Evolutionary conservation across 2,329 filamentous ascomycete species (phyloP).

Genomic region (Rhytidhysteron rufulum): DNA sequence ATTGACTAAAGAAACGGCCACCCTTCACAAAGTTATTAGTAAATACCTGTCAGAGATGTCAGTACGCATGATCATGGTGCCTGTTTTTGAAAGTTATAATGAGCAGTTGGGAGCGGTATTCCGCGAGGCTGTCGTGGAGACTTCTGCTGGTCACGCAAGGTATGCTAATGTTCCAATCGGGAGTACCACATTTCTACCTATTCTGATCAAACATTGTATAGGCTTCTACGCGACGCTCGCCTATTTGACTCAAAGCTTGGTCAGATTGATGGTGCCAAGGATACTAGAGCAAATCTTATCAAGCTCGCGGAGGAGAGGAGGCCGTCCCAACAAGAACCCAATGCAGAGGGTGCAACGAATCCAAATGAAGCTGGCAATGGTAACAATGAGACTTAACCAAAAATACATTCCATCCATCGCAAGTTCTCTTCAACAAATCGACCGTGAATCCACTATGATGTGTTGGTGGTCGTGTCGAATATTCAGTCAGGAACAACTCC

Average conservation of each 20-base stretch:
- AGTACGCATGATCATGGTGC: constrained; percentile 77
- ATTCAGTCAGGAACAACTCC: no score
- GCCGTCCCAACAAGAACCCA: background rate
- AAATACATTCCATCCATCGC: no score
- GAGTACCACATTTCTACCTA: background rate
- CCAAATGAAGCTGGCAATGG: background rate
- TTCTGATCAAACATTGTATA: constrained; percentile 32
- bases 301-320: constrained; percentile 61
- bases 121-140: constrained; percentile 61
- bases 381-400: no score
- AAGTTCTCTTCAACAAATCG: no score
- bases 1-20: constrained; percentile 79
- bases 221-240: constrained; percentile 73
- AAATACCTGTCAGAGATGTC: constrained; percentile 76
- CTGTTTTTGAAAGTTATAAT: constrained; percentile 78
- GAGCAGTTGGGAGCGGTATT: constrained; percentile 74
- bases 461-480: no score
- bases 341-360: background rate
- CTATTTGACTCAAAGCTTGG: constrained; percentile 67
- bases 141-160: constrained; percentile 66
- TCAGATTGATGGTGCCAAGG: constrained; percentile 75
- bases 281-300: constrained; percentile 66
- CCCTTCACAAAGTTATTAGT: constrained; percentile 75
- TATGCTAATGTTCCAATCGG: constrained; percentile 39
- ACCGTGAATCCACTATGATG: no score